Evolutionary conservation across 805 yeast genomes (phyloP).

Genomic region (Pichia nanzhaoensis): DNA sequence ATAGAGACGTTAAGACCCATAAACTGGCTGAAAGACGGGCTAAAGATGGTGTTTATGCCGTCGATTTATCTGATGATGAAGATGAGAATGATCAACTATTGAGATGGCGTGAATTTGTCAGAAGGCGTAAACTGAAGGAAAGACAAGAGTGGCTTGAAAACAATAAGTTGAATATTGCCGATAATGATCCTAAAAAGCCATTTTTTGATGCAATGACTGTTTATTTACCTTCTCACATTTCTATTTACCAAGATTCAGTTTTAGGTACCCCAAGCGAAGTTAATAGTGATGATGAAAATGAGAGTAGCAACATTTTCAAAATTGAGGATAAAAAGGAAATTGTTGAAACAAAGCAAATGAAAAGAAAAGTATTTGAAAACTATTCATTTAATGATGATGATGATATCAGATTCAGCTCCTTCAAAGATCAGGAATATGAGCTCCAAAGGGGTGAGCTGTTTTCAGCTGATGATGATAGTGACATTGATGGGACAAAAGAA

Average conservation of each 20-base stretch:
- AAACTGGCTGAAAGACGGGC: constrained; percentile 55
- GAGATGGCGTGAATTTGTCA: constrained; percentile 7
- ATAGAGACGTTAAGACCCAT: constrained; percentile 68
- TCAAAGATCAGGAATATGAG: constrained; percentile 10
- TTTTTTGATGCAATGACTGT: constrained; percentile 15
- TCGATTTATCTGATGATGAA: constrained; percentile 71
- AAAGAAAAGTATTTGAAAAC: constrained; percentile 3
- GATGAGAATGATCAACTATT: constrained; percentile 26
- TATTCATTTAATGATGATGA: constrained; percentile 9
- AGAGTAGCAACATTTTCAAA: constrained; percentile 18
- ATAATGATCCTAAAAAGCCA: constrained; percentile 13
- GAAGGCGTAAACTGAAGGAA: constrained; percentile 22
- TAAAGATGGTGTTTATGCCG: constrained; percentile 43
- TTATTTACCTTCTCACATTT: constrained; percentile 11
- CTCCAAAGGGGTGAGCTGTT: constrained; percentile 6
- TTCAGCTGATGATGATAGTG: constrained; percentile 25
- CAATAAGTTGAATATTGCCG: constrained; percentile 19
- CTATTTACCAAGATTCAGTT: constrained; percentile 11
- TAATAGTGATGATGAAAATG: constrained; percentile 25
- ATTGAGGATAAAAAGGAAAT: constrained; percentile 17
- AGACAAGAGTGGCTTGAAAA: constrained; percentile 35
- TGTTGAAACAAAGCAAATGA: constrained; percentile 23
- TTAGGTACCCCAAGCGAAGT: constrained; percentile 9
- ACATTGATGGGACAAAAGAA: constrained; percentile 30
- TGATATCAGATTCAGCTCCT: constrained; percentile 9